Percentiles rank a stretch among this genome's conserved stretches.
These are phyloP conservation scores for Solanum pinnatisectum DNA, from an alignment of 257 asterid genomes.

Conservation along the genomic window DNA sequence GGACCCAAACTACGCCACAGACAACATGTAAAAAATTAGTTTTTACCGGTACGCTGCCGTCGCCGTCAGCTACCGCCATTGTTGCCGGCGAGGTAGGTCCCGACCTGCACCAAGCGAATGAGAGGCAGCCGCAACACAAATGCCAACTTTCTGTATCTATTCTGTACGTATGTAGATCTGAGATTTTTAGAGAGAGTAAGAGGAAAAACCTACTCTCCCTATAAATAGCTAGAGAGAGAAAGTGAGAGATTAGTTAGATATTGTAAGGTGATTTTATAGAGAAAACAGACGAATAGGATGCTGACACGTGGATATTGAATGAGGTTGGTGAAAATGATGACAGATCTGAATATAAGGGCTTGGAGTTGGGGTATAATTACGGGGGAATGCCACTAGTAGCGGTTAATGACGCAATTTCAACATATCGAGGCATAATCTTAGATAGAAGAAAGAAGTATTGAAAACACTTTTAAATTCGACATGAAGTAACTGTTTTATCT, in stretches of 20 bases:
- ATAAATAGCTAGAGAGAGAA: neutral
- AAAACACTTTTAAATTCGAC: too few relatives aligned
- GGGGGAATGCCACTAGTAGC: neutral
- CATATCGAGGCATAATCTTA: neutral
- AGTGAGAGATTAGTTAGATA: neutral
- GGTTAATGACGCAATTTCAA: neutral
- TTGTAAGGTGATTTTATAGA: neutral
- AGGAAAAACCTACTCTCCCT: neutral
- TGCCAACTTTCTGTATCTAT: neutral
- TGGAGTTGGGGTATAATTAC: neutral
- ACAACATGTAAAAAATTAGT: neutral
- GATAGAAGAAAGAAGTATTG: too few relatives aligned
- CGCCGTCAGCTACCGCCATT: neutral
- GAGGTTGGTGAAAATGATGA: neutral
- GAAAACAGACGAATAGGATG: neutral
- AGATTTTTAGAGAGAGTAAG: neutral
- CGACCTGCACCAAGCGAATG: conserved; percentile 7
- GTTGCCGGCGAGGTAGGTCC: neutral
- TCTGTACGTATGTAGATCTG: neutral
- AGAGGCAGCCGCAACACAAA: neutral
- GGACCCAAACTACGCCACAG: neutral
- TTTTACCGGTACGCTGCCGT: neutral
- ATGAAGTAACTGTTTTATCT: too few relatives aligned
- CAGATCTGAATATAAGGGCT: neutral
- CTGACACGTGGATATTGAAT: neutral